phyloP scores from a whole-genome alignment of 371 early-diverging fungal species.

The Mucor circinelloides region DNA sequence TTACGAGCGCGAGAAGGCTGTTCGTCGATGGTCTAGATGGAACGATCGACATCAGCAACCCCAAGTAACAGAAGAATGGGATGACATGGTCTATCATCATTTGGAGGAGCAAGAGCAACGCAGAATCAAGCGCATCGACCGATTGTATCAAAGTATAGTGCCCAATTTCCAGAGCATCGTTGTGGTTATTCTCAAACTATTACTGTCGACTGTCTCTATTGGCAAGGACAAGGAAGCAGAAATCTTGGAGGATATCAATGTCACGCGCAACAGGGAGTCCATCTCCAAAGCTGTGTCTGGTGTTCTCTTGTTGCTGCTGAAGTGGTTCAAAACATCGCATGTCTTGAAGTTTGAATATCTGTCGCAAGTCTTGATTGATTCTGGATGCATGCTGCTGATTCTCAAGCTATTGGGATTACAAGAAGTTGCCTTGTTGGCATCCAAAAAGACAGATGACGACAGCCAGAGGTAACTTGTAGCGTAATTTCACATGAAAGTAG shows the following conservation, averaged over 20 bases:
- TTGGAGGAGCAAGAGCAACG: background rate
- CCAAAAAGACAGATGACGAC: conserved; percentile 62
- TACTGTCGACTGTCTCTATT: conserved; percentile 44
- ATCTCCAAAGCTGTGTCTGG: conserved; percentile 77
- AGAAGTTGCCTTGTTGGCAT: conserved; percentile 58
- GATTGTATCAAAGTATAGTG: conserved; percentile 36
- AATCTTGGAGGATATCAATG: conserved; percentile 56
- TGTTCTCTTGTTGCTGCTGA: conserved; percentile 68
- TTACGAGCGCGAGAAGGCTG: conserved; percentile 55
- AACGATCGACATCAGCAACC: conserved; percentile 2
- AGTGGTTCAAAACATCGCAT: conserved; percentile 73
- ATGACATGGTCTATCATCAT: conserved; percentile 1
- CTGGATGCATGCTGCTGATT: conserved; percentile 78
- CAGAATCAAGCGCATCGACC: conserved; percentile 16
- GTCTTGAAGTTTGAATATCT: conserved; percentile 78
- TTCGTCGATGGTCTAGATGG: conserved; percentile 44
- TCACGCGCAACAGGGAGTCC: conserved; percentile 69
- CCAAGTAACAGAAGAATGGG: conserved; percentile 8
- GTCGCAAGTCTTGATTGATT: conserved; percentile 78
- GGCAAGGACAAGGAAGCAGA: conserved; percentile 22
- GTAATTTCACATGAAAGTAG: background rate
- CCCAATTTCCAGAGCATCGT: conserved; percentile 54
- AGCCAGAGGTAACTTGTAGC: conserved; percentile 39
- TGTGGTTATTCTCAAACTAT: conserved; percentile 48
- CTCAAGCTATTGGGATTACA: conserved; percentile 82